These are phyloP conservation scores for Hanseniaspora osmophila DNA, from an alignment of 805 yeast genomes.

Conservation along the genomic window DNA sequence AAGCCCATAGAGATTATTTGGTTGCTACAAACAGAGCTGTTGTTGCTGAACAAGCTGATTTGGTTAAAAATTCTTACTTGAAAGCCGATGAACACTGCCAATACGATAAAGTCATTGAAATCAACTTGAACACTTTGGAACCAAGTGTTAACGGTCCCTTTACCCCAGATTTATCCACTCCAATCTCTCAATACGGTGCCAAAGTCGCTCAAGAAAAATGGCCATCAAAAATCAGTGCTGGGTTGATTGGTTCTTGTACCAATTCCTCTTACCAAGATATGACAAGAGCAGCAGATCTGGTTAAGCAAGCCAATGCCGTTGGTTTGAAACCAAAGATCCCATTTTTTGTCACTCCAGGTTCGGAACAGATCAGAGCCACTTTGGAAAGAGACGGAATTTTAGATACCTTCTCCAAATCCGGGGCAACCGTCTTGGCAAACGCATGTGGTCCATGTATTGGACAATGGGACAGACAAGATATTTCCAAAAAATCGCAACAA, in stretches of 20 bases:
- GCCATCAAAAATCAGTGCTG: conserved; percentile 81
- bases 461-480: conserved; percentile 93
- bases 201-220: conserved; percentile 62
- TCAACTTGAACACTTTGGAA: conserved; percentile 73
- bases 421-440: conserved; percentile 87
- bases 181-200: conserved; percentile 66
- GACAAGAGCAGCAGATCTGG: conserved; percentile 88
- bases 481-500: conserved; percentile 46
- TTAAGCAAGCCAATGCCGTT: conserved; percentile 70
- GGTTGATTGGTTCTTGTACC: conserved; percentile 95
- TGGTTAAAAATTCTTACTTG: conserved; percentile 42
- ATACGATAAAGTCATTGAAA: conserved; percentile 86
- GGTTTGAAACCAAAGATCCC: conserved; percentile 86
- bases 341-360: conserved; percentile 94
- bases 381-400: conserved; percentile 89
- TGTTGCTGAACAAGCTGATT: conserved; percentile 69
- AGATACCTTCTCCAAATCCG: conserved; percentile 65
- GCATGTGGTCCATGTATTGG: conserved; percentile 99
- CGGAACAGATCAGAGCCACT: conserved; percentile 95
- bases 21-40: conserved; percentile 72
- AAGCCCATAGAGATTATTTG: conserved; percentile 65
- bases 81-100: conserved; percentile 78
- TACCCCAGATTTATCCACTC: conserved; percentile 95
- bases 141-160: conserved; percentile 97
- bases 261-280: conserved; percentile 97